phyloP scores from a whole-genome alignment of 2,329 filamentous ascomycete species.

The Byssochlamys sp. region DNA sequence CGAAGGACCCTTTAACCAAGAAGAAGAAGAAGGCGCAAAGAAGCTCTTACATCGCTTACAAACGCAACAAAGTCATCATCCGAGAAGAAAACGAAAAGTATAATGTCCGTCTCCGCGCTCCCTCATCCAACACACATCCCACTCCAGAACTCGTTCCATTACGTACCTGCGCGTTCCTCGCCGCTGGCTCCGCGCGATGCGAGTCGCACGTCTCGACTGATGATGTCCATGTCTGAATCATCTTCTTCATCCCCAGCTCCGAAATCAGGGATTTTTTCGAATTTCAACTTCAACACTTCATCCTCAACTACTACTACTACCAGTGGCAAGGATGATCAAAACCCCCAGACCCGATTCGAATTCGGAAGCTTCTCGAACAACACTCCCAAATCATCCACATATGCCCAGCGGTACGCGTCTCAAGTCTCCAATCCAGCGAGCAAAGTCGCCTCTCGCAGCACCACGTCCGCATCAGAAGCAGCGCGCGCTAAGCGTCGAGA shows the following conservation, averaged over 20 bases:
- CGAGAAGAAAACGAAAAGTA: not conserved
- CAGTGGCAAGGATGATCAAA: not conserved
- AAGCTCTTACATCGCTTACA: not conserved
- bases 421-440: slow-evolving; percentile 25
- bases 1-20: not conserved
- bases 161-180: slow-evolving; percentile 9
- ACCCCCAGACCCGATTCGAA: not conserved
- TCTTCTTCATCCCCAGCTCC: not conserved
- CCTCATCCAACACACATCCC: slow-evolving; percentile 8
- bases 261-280: not conserved
- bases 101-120: slow-evolving; percentile 22
- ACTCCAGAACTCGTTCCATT: slow-evolving; percentile 13
- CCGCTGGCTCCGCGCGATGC: slow-evolving; percentile 3
- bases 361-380: not conserved
- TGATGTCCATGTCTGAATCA: not conserved
- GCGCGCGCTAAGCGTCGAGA: slow-evolving; percentile 27
- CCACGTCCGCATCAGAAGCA: slow-evolving; percentile 13
- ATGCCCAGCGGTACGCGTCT: slow-evolving; percentile 27
- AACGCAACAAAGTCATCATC: not conserved
- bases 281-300: not conserved
- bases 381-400: slow-evolving; percentile 11
- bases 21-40: not conserved
- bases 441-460: slow-evolving; percentile 11
- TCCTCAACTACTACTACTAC: not conserved
- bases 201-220: not conserved